Conservation (phyloP, 805 yeast genomes). For the Candida dajiaensis region DNA sequence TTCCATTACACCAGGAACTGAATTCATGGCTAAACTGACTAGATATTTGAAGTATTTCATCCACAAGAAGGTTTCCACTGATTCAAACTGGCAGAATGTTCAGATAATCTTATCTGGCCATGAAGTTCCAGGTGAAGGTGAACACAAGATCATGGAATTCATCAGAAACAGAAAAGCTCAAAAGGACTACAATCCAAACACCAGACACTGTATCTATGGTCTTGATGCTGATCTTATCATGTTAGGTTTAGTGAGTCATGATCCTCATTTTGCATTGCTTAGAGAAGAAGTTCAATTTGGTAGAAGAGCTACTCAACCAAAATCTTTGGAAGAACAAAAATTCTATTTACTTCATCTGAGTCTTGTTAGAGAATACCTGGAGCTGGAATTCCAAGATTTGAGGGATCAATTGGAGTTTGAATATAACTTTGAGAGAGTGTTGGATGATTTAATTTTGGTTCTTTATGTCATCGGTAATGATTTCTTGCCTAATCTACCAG, state of each 20-base stretch:
- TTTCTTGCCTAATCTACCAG: conserved; percentile 95
- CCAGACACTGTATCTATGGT: conserved; percentile 95
- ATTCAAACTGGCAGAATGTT: conserved; percentile 89
- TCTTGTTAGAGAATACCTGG: conserved; percentile 83
- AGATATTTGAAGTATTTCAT: conserved; percentile 84
- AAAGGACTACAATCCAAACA: conserved; percentile 85
- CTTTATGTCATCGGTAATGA: conserved; percentile 97
- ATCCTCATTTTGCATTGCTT: conserved; percentile 89
- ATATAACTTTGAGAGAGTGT: conserved; percentile 78
- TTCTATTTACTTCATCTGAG: conserved; percentile 82
- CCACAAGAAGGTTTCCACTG: conserved; percentile 77
- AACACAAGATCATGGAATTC: conserved; percentile 95
- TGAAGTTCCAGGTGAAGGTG: conserved; percentile 99
- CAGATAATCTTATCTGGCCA: conserved; percentile 93
- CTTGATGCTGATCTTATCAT: conserved; percentile 96
- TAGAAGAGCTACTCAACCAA: conserved; percentile 31
- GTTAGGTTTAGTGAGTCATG: conserved; percentile 93
- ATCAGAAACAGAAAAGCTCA: conserved; percentile 85
- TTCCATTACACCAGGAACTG: conserved; percentile 97
- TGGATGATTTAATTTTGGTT: conserved; percentile 89
- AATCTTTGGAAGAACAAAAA: conserved; percentile 66
- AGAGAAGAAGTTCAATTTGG: conserved; percentile 97
- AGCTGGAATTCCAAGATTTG: conserved; percentile 74
- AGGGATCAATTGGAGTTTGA: conserved; percentile 55
- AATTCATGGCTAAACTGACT: conserved; percentile 91